These are phyloP conservation scores for Fusarium nelsonii DNA, from an alignment of 2,329 filamentous ascomycete species.

Conservation along the genomic window DNA sequence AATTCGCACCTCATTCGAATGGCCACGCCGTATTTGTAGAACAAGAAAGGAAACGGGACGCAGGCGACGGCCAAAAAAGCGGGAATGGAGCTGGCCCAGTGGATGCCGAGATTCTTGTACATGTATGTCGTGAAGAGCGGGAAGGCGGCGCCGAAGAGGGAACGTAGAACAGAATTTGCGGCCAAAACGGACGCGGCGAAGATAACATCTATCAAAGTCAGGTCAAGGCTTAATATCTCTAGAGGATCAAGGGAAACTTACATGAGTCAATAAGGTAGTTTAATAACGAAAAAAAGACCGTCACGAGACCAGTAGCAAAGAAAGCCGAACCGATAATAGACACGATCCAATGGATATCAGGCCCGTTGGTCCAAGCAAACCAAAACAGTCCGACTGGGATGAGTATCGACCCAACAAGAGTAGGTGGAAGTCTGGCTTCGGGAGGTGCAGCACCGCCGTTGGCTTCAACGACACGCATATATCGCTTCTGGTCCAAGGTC, in stretches of 20 bases:
- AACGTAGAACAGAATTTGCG: slow-evolving; percentile 78
- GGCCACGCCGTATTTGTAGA: slow-evolving; percentile 75
- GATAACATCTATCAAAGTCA: slow-evolving; percentile 66
- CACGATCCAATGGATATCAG: slow-evolving; percentile 69
- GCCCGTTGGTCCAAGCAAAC: slow-evolving; percentile 74
- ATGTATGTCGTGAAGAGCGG: slow-evolving; percentile 76
- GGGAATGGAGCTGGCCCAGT: slow-evolving; percentile 81
- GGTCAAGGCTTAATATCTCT: background rate
- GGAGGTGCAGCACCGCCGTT: slow-evolving; percentile 70
- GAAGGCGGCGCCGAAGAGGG: slow-evolving; percentile 78
- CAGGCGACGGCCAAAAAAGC: slow-evolving; percentile 80
- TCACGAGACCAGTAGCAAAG: slow-evolving; percentile 69
- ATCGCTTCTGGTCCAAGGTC: slow-evolving; percentile 66
- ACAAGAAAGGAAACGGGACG: slow-evolving; percentile 80
- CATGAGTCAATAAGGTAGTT: slow-evolving; percentile 77
- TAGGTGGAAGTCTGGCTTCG: slow-evolving; percentile 71
- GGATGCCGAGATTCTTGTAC: slow-evolving; percentile 72
- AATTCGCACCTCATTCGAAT: slow-evolving; percentile 78
- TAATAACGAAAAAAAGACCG: slow-evolving; percentile 74
- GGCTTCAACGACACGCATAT: slow-evolving; percentile 58
- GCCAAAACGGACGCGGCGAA: slow-evolving; percentile 82
- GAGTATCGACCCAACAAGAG: slow-evolving; percentile 68
- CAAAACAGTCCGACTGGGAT: slow-evolving; percentile 73
- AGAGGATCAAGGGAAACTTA: slow-evolving; percentile 37
- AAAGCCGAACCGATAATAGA: slow-evolving; percentile 57